Evolutionary conservation across 345 rosid species (phyloP).

Genomic region (Camelina laxa): DNA sequence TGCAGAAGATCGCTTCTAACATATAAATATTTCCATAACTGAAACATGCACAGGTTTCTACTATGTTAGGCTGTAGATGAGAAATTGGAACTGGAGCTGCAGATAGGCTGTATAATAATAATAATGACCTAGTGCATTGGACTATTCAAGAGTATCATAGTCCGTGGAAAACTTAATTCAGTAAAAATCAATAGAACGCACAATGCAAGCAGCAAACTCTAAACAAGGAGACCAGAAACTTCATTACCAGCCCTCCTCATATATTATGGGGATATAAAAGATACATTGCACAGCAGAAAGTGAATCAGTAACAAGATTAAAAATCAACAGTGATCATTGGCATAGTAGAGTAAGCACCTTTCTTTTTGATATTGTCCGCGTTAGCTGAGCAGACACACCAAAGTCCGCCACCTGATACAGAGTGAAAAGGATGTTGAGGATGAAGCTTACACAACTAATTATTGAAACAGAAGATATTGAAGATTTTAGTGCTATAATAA

Average conservation of each 20-base stretch:
- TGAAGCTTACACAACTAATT: not conserved
- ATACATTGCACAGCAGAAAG: conserved; percentile 7
- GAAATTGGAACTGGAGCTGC: conserved; percentile 4
- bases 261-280: not conserved
- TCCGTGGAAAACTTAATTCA: not conserved
- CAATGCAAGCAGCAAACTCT: conserved; percentile 3
- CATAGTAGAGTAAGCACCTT: conserved; percentile 67
- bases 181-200: not conserved
- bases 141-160: conserved; percentile 11
- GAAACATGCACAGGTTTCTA: conserved; percentile 6
- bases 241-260: not conserved
- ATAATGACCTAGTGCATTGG: not conserved
- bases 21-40: not conserved
- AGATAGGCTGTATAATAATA: conserved; percentile 1
- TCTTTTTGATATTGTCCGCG: conserved; percentile 96
- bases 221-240: conserved; percentile 7
- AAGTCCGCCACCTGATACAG: conserved; percentile 92
- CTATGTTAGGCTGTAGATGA: not conserved
- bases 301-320: conserved; percentile 14
- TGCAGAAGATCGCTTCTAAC: conserved; percentile 9
- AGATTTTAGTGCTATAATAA: conserved; percentile 12
- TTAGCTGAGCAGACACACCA: conserved; percentile 98
- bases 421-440: conserved; percentile 38
- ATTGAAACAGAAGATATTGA: not conserved
- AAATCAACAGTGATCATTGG: conserved; percentile 19